Conservation (phyloP, 163 green algal species). For the Picocystis sp. region DNA sequence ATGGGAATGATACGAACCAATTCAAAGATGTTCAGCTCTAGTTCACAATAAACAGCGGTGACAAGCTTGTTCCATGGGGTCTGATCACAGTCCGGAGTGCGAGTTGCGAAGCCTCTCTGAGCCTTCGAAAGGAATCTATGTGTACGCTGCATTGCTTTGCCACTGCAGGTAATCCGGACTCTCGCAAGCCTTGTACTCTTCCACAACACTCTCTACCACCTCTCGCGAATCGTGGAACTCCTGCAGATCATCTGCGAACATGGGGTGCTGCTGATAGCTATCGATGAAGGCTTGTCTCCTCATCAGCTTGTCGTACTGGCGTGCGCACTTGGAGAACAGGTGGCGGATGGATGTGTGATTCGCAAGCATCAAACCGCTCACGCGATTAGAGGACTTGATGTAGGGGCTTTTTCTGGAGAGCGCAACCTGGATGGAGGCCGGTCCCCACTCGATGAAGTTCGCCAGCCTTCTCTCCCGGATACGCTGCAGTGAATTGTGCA, state of each 20-base stretch:
- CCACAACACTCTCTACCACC: conserved; percentile 55
- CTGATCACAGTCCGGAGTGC: no score
- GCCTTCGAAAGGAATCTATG: no score
- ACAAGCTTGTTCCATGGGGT: no score
- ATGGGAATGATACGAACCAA: no score
- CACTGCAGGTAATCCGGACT: conserved; percentile 54
- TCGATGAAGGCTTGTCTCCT: conserved; percentile 16
- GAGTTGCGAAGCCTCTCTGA: no score
- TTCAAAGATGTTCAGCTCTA: no score
- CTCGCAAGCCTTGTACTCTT: conserved; percentile 89
- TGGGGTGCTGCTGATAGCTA: conserved; percentile 45
- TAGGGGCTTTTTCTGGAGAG: conserved; percentile 86
- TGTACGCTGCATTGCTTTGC: no score
- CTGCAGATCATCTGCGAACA: conserved; percentile 41
- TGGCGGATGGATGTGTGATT: conserved; percentile 96
- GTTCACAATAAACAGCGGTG: no score
- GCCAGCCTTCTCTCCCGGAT: conserved; percentile 61
- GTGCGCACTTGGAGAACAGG: conserved; percentile 77
- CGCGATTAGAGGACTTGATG: conserved; percentile 54
- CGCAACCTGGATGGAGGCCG: conserved; percentile 90
- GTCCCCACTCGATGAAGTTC: conserved; percentile 96
- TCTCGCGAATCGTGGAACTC: conserved; percentile 87
- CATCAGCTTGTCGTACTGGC: conserved; percentile 89
- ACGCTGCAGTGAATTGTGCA: conserved; percentile 89
- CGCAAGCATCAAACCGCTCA: conserved; percentile 88